Conservation (phyloP, 192 early-diverging fungal species). For the Coemansia asiatica region DNA sequence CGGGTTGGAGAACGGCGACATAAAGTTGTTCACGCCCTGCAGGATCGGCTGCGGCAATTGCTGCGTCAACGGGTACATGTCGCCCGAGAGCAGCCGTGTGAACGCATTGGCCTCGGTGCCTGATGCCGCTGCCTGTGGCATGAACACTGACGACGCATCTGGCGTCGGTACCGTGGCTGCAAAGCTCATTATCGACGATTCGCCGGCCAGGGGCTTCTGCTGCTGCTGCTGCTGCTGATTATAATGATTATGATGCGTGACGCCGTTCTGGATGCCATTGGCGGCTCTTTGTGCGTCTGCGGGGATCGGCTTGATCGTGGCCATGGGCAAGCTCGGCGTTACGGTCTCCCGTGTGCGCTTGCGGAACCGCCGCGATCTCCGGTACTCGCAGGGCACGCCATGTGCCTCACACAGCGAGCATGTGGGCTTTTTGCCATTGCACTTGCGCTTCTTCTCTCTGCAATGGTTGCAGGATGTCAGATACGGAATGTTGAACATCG, state of each 20-base stretch:
- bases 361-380: conserved; percentile 41
- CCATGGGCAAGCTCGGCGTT: conserved; percentile 4
- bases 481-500: conserved; percentile 38
- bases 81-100: conserved; percentile 37
- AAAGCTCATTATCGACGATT: background rate
- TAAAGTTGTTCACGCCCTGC: conserved; percentile 50
- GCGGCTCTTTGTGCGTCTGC: background rate
- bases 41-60: conserved; percentile 49
- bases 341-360: conserved; percentile 21
- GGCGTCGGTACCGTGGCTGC: background rate
- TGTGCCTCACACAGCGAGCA: conserved; percentile 49
- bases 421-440: conserved; percentile 42
- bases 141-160: background rate
- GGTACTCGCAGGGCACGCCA: conserved; percentile 47
- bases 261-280: background rate
- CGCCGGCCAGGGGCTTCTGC: background rate
- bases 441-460: conserved; percentile 56
- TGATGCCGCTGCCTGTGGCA: conserved; percentile 7
- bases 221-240: background rate
- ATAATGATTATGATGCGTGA: background rate
- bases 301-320: conserved; percentile 21
- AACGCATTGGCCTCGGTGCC: conserved; percentile 30
- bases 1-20: conserved; percentile 46
- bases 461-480: conserved; percentile 55
- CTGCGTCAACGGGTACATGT: conserved; percentile 49